Base-by-base conservation (phyloP, 331 rosid genomes). In the Prunus yedoensis region DNA sequence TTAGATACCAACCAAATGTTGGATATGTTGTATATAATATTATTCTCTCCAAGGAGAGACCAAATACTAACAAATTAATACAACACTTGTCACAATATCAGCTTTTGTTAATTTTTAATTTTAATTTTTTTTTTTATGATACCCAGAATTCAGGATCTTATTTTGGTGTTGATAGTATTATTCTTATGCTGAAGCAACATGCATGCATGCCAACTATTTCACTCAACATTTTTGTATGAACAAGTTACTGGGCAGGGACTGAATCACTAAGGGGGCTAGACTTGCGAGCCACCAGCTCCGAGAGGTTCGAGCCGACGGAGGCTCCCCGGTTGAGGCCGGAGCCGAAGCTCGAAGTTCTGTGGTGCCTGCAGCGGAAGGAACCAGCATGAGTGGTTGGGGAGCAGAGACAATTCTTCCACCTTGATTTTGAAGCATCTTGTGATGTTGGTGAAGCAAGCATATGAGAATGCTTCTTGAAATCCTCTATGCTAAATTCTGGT, bases 361-460 rank as follows among this genome's bases (percentile, higher is more conserved):
- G 97, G 80, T 61, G 80, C 10, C 92, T 85, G 77, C 98, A 94
- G 51, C 96, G 77, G 77, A 94, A 94, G n/a, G 97, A 94, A 58
- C 97, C 98, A 0, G 27, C 87, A 43, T 94, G 98, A 2, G 96
- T 94, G 59, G 97, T 94, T 51, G 95, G 97, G 1, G 98, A 94
- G 83, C 97, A 94, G 6, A 94, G 92, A 57, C 98, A 94, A 2
- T 80, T 89, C 75, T 80, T 89, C 71, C 47, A 54, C 81, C 76
- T 85, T 8, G 84, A 79, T 64, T 83, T 85, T 16, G 76, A 47
- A 1, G 73, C 50, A 20, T 12, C 12, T 70, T 41, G 47, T 53
- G 76, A 21, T 15, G 85, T 68, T 60, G 85, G 81, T 28, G 97
- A 88, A 81, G 77, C 75, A 25, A 78, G 50, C 16, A 80, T 50